Base-by-base conservation (phyloP, 169 alveolate genomes). In the Cryptosporidium viatorum region DNA sequence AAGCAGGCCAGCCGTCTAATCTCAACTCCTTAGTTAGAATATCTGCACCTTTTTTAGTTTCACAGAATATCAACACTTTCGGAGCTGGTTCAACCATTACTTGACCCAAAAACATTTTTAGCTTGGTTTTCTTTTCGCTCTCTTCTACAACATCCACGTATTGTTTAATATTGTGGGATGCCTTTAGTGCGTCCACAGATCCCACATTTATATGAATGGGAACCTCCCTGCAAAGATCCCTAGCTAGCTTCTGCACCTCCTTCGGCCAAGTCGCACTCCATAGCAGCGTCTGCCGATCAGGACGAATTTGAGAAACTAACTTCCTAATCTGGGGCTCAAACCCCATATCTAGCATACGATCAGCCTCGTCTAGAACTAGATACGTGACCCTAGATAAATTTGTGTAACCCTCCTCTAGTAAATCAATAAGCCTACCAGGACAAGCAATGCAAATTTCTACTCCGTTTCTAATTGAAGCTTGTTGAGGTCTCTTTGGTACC, bases 241-340 rank as follows among this genome's bases (percentile, higher is more conserved):
- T 92, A 60, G 99, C 99, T 29, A 98, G 95, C 48, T 93, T 86
- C 93, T 97, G 97, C 31, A 97, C 99, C 84, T 97, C 99, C 86
- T 93, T 96, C 45, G 99, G 99, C 99, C 99, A 98, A 10, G 99
- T 98, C 52, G 99, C 99, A 60, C 98, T 95, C 97, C 98, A 98
- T 98, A 98, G 95, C 62, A 98, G 95, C 4, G 99, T 98, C 92
- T 96, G 98, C 48, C 99, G 86, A 73, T 97, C 98, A 43, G 97
- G 97, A 45, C 98, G 86, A 37, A 96, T 95, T 87, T 97, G 97
- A 14, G 95, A 86, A 59, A 96, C 96, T 55, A 97, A 96, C 92
- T 97, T 96, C 86, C 99, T 91, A 55, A 98, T 98, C 68, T 97
- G 98, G 16, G 98, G 98, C 91, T 98, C 99, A 93, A 98, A 98